Conservation (phyloP, 805 yeast genomes). For the Zygoascus flipseniorum region DNA sequence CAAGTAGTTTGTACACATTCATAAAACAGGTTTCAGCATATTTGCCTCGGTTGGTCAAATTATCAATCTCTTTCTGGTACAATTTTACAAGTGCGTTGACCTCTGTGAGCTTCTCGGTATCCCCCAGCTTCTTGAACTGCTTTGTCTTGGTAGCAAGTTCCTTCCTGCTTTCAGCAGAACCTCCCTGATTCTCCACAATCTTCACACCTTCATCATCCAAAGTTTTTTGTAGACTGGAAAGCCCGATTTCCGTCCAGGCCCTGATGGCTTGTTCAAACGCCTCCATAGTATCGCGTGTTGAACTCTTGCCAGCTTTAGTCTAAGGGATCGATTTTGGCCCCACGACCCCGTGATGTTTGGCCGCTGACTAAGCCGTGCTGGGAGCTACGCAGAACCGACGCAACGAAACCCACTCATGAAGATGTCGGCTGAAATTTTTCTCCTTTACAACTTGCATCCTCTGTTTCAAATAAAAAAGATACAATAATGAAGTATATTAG, state of each 20-base stretch:
- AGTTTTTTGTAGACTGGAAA: constrained; percentile 59
- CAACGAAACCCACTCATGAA: no score
- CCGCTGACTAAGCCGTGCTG: not conserved
- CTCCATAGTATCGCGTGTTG: constrained; percentile 1
- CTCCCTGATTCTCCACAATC: constrained; percentile 61
- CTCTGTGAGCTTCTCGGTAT: constrained; percentile 56
- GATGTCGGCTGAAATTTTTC: not conserved
- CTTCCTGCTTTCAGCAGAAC: constrained; percentile 62
- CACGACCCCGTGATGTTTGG: no score
- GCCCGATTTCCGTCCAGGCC: constrained; percentile 67
- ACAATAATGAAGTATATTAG: constrained; percentile 69
- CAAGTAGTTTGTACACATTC: constrained; percentile 62
- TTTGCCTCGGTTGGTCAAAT: constrained; percentile 68
- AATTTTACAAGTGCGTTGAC: constrained; percentile 58
- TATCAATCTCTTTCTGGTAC: constrained; percentile 85
- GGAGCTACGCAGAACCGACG: not conserved
- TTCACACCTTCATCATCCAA: constrained; percentile 69
- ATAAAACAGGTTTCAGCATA: constrained; percentile 65
- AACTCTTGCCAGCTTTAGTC: no score
- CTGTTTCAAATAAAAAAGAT: not conserved
- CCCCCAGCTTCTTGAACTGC: constrained; percentile 63
- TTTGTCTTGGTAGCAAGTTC: constrained; percentile 79
- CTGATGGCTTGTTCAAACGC: constrained; percentile 52
- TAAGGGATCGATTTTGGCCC: not conserved
- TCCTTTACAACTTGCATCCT: not conserved